phyloP scores from a whole-genome alignment of 805 yeast genomes.

The Candida berthetii region DNA sequence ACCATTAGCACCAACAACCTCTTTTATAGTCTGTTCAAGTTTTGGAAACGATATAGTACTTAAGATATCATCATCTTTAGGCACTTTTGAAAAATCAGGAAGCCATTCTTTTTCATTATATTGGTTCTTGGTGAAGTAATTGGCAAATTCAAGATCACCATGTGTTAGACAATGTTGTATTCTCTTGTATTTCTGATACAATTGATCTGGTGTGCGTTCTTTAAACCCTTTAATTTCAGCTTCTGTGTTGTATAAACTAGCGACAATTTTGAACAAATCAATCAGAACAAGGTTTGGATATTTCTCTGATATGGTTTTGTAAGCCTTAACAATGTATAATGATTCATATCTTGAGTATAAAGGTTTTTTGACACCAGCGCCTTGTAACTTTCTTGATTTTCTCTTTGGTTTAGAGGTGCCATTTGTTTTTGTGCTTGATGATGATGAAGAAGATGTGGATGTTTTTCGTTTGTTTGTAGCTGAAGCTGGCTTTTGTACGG shows the following conservation, averaged over 20 bases:
- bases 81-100: conserved; percentile 12
- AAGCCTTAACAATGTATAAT: conserved; percentile 16
- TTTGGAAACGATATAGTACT: conserved; percentile 9
- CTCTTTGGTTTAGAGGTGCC: conserved; percentile 4
- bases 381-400: conserved; percentile 19
- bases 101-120: conserved; percentile 18
- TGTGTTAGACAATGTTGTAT: conserved; percentile 18
- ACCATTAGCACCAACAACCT: conserved; percentile 6
- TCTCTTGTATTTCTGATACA: conserved; percentile 21
- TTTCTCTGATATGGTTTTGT: conserved; percentile 10
- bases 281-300: conserved; percentile 15
- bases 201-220: conserved; percentile 19
- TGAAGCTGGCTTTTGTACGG: neutral
- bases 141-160: conserved; percentile 15
- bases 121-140: conserved; percentile 12
- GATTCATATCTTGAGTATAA: conserved; percentile 19
- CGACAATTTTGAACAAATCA: conserved; percentile 17
- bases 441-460: neutral
- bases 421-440: too few species aligned
- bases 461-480: neutral
- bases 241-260: conserved; percentile 15
- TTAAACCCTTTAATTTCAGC: conserved; percentile 16
- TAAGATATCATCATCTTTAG: conserved; percentile 6
- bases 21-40: conserved; percentile 10
- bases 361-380: conserved; percentile 21